Percentiles rank a stretch among this genome's conserved stretches.
Evolutionary conservation across 78 protist genomes (phyloP).

Genomic region (Dictyostelium capitatum): DNA sequence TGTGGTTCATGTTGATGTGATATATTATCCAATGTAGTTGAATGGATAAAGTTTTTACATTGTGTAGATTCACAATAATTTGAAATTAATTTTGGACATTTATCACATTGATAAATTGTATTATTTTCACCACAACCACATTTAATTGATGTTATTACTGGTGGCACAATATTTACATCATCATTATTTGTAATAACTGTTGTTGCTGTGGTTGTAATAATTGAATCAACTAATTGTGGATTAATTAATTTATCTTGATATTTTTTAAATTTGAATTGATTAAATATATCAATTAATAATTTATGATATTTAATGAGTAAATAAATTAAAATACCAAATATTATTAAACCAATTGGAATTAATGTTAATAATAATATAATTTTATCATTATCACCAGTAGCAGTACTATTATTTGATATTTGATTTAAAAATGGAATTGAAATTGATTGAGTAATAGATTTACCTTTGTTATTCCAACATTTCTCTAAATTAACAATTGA

Average conservation of each 20-base stretch:
- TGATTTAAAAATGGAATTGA: background rate
- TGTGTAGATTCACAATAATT: background rate
- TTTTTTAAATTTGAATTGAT: background rate
- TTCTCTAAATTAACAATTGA: background rate
- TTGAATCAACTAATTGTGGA: background rate
- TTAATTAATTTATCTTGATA: slow-evolving; percentile 4
- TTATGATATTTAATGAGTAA: background rate
- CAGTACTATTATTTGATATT: background rate
- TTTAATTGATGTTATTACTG: background rate
- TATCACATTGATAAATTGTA: background rate
- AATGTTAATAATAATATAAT: background rate
- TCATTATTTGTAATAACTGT: background rate
- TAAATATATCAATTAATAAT: background rate
- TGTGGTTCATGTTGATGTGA: slow-evolving; percentile 1
- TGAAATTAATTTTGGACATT: background rate
- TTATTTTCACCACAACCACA: slow-evolving; percentile 5
- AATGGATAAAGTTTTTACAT: background rate
- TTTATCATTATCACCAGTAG: background rate
- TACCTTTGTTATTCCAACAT: slow-evolving; percentile 34
- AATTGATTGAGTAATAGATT: background rate
- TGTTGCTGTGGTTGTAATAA: background rate
- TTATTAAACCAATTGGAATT: background rate
- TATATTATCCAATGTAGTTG: background rate
- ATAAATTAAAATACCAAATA: background rate
- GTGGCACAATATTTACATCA: background rate